These are phyloP conservation scores for Ustilago loliicola DNA, from an alignment of 1,284 basidiomycete genomes.

Conservation along the genomic window DNA sequence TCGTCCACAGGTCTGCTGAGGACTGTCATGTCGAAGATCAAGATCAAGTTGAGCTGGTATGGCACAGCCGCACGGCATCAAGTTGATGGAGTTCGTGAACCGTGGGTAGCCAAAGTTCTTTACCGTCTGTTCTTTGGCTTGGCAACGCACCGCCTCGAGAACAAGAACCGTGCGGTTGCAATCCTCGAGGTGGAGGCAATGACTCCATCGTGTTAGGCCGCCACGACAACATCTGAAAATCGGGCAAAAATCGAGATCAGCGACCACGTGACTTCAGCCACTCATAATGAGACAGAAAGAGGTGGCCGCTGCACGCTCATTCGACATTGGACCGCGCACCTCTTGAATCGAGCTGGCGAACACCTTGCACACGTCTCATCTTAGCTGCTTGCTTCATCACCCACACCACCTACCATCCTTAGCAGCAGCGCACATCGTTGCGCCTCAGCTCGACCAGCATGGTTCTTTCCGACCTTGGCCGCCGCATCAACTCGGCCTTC, in stretches of 20 bases:
- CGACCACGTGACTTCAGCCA: constrained; percentile 10
- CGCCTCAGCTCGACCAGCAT: constrained; percentile 73
- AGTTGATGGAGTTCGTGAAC: neutral
- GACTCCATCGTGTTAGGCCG: neutral
- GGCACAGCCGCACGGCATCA: neutral
- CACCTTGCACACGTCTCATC: neutral
- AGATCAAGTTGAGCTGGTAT: neutral
- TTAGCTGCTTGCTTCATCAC: neutral
- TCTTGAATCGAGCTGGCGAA: neutral
- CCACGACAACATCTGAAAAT: neutral
- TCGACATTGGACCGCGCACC: constrained; percentile 1
- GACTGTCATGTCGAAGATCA: no score
- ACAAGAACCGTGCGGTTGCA: neutral
- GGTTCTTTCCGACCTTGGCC: constrained; percentile 96
- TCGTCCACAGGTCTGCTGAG: no score
- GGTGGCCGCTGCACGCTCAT: constrained; percentile 13
- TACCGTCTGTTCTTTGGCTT: neutral
- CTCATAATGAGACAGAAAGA: neutral
- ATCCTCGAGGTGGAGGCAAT: neutral
- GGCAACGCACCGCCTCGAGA: neutral
- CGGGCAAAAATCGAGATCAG: neutral
- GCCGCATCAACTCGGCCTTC: constrained; percentile 92
- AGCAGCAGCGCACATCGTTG: neutral
- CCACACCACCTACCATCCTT: neutral
- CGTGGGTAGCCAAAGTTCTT: neutral